These are phyloP conservation scores for Collybia nuda DNA, from an alignment of 768 basidiomycete species.

Conservation along the genomic window DNA sequence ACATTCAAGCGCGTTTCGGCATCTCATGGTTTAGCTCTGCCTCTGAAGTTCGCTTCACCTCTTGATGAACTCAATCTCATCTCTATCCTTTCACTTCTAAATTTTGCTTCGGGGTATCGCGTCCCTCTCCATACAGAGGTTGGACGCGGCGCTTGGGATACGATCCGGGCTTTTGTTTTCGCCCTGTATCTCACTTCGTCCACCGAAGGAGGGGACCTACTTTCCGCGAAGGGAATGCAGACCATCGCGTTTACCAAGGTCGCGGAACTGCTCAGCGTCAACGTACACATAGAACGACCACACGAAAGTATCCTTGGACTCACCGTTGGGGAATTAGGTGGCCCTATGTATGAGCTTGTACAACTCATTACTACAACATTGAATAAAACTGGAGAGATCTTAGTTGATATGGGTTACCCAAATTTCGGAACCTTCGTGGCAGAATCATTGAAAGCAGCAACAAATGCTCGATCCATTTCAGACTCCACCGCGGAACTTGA, in stretches of 20 bases:
- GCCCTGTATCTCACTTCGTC: slow-evolving; percentile 69
- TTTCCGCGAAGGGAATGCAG: slow-evolving; percentile 69
- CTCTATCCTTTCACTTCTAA: slow-evolving; percentile 75
- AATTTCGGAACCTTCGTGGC: slow-evolving; percentile 75
- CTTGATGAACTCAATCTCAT: slow-evolving; percentile 80
- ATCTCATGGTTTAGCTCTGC: slow-evolving; percentile 72
- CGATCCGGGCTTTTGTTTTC: slow-evolving; percentile 73
- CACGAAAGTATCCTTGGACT: slow-evolving; percentile 72
- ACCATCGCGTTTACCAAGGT: slow-evolving; percentile 53
- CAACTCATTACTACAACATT: slow-evolving; percentile 59
- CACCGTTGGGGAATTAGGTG: slow-evolving; percentile 73
- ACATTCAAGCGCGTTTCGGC: slow-evolving; percentile 62
- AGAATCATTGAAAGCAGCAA: slow-evolving; percentile 62
- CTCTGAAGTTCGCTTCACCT: slow-evolving; percentile 74
- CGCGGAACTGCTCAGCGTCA: slow-evolving; percentile 72
- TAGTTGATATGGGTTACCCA: slow-evolving; percentile 59
- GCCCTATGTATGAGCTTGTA: slow-evolving; percentile 74
- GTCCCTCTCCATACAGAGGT: slow-evolving; percentile 68
- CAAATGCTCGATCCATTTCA: slow-evolving; percentile 25
- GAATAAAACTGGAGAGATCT: slow-evolving; percentile 70
- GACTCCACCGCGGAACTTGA: slow-evolving; percentile 45
- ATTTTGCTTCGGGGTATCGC: slow-evolving; percentile 84
- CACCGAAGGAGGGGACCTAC: slow-evolving; percentile 52
- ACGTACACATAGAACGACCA: slow-evolving; percentile 65
- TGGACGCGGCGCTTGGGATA: slow-evolving; percentile 82